A percentile compares a stretch with the other conserved stretches of the same genome.
These are phyloP conservation scores for Myxozyma mucilagina DNA, from an alignment of 805 yeast species.

Conservation along the genomic window DNA sequence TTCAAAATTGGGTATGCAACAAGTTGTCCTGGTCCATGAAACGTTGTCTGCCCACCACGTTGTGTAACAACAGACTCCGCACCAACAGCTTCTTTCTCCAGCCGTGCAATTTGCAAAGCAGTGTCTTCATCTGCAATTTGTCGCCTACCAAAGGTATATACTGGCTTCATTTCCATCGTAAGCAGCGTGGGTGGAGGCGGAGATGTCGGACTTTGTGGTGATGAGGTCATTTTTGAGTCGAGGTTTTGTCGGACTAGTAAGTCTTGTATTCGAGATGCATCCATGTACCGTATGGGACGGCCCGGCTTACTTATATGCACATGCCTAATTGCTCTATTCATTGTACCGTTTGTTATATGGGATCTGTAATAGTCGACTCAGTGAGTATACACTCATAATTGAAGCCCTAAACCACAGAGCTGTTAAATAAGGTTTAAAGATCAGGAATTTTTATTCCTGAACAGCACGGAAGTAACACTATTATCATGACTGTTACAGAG, in stretches of 20 bases:
- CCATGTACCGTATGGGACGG: constrained; percentile 4
- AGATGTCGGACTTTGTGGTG: not conserved
- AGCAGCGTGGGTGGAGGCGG: constrained; percentile 64
- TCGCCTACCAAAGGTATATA: constrained; percentile 90
- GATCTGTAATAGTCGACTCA: not conserved
- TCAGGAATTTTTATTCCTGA: no score
- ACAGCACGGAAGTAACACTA: not conserved
- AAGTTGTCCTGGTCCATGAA: constrained; percentile 94
- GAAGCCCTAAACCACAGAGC: constrained; percentile 6
- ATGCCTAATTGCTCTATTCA: constrained; percentile 10
- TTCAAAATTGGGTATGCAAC: constrained; percentile 82
- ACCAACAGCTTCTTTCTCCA: constrained; percentile 33
- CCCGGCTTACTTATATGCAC: constrained; percentile 11
- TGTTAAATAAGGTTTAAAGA: not conserved
- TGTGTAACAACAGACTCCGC: constrained; percentile 73
- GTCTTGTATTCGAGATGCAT: constrained; percentile 8
- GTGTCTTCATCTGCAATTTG: constrained; percentile 46
- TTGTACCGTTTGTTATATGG: not conserved
- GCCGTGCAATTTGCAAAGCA: constrained; percentile 5
- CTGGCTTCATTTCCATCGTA: constrained; percentile 82
- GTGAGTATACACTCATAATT: not conserved
- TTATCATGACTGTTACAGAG: not conserved
- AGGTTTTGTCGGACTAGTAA: constrained; percentile 6
- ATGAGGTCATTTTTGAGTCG: not conserved
- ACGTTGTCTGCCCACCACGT: constrained; percentile 95